A percentile compares a stretch with the other conserved stretches of the same genome.
Conservation (phyloP, 2,329 filamentous ascomycete species). For the Colletotrichum aenigma region DNA sequence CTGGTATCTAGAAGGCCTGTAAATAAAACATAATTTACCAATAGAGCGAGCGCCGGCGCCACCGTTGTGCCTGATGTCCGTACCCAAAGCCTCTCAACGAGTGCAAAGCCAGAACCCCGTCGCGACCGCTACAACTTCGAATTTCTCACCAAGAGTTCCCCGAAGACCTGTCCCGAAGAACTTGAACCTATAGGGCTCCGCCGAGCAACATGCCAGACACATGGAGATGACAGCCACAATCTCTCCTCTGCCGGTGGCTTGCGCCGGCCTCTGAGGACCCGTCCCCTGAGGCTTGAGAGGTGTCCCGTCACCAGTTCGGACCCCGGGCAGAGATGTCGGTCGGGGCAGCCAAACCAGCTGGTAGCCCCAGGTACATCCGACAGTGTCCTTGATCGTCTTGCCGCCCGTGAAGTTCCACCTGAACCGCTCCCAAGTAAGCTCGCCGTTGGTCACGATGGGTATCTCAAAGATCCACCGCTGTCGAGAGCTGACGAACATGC, state of each 20-base stretch:
- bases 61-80: accelerated
- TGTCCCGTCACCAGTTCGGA: not conserved
- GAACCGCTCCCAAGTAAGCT: not conserved
- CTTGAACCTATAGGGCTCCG: not conserved
- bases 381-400: not conserved
- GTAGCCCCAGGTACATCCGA: not conserved
- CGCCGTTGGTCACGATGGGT: not conserved
- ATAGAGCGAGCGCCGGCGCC: not conserved
- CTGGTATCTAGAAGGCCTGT: no score
- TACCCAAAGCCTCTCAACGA: accelerated
- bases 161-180: not conserved
- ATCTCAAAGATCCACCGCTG: not conserved
- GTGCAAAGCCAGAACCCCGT: not conserved
- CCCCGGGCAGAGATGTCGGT: accelerated
- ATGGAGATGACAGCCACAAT: not conserved
- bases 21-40: not conserved
- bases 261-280: not conserved
- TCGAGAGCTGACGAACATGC: not conserved
- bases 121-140: not conserved
- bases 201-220: not conserved
- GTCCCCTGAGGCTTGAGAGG: not conserved
- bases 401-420: not conserved
- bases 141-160: not conserved
- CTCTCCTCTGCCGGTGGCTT: not conserved
- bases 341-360: not conserved